phyloP scores from a whole-genome alignment of 352 stramenopile species.

The Phytophthora crassamura region DNA sequence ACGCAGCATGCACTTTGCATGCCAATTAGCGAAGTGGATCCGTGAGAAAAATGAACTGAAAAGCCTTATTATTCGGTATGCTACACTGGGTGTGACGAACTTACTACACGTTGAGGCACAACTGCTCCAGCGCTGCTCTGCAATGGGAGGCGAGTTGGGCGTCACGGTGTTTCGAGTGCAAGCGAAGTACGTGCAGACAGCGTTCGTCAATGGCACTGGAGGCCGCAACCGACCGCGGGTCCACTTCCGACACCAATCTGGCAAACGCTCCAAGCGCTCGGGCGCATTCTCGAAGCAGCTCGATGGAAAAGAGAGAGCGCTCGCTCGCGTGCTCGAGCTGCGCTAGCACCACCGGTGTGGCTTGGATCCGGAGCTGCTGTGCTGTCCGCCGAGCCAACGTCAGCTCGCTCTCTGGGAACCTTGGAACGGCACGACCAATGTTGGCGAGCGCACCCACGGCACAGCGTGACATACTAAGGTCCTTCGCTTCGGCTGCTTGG shows the following conservation, averaged over 20 bases:
- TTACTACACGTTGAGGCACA: conserved; percentile 33
- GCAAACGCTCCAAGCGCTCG: conserved; percentile 63
- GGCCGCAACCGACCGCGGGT: conserved; percentile 18
- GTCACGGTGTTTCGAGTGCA: conserved; percentile 68
- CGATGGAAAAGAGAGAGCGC: conserved; percentile 64
- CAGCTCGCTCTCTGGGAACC: conserved; percentile 56
- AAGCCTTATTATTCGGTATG: conserved; percentile 40
- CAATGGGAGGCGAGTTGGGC: conserved; percentile 67
- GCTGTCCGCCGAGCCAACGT: conserved; percentile 37
- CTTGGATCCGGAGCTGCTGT: conserved; percentile 55
- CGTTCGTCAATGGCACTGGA: conserved; percentile 36
- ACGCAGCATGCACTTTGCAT: too few species aligned
- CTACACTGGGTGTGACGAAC: conserved; percentile 21
- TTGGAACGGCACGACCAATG: conserved; percentile 59
- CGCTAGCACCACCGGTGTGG: conserved; percentile 48
- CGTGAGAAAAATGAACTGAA: too few species aligned
- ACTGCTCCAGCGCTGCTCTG: conserved; percentile 53
- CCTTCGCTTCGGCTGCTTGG: conserved; percentile 47
- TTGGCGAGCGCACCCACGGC: conserved; percentile 73
- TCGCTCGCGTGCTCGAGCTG: conserved; percentile 57
- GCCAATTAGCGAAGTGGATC: too few species aligned
- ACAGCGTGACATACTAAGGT: conserved; percentile 75
- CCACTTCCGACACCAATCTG: conserved; percentile 49
- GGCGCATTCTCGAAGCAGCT: conserved; percentile 76
- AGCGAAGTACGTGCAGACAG: conserved; percentile 47